Evolutionary conservation across 1,139 yeast genomes (phyloP), one percentile per base, ranked within the genome.

Genomic region (Pichia terricola): DNA sequence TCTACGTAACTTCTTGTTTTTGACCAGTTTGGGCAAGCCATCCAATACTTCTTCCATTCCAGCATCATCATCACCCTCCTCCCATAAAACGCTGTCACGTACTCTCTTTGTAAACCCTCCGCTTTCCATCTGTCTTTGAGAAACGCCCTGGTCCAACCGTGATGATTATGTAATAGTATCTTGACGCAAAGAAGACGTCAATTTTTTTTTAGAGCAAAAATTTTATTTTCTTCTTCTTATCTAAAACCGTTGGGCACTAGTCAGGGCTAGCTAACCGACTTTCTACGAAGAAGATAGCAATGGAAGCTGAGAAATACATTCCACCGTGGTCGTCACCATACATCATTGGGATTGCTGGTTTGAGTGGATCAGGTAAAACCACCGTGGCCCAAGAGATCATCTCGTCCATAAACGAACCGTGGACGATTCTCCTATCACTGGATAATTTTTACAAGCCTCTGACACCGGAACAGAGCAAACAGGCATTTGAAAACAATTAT

Each of bases 311-410:
- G 32, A 30, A 30, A 30, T 30, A 85, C 58, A 74, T 77, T 16
- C 97, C 97, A 3, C 97, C 97, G 27, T 91, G 97, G 97, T 81
- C 87, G 2, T 88, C 87, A 48, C 97, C 97, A 0, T 91, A 88
- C 59, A 80, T 91, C 42, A 89, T 91, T 50, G 98, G 96, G 5
- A 77, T 91, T 25, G 96, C 96, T 0, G 98, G 98, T 1, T 79
- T 84, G 45, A 83, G 95, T 26, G 98, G 97, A 1, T 84, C 95
- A 0, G 98, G 98, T 3, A 91, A 91, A 60, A 91, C 98, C 0
- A 83, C 95, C 31, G 85, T 91, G 28, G 94, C 97, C 0, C 81
- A 87, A 41, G 75, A 78, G 51, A 82, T 91, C 53, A 86, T 89
- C 47, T 77, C 81, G 46, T 79, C 80, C 49, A 73, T 89, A 53